These are phyloP conservation scores for Calonectria fujianensis DNA, from an alignment of 2,329 filamentous ascomycete species.

Conservation along the genomic window DNA sequence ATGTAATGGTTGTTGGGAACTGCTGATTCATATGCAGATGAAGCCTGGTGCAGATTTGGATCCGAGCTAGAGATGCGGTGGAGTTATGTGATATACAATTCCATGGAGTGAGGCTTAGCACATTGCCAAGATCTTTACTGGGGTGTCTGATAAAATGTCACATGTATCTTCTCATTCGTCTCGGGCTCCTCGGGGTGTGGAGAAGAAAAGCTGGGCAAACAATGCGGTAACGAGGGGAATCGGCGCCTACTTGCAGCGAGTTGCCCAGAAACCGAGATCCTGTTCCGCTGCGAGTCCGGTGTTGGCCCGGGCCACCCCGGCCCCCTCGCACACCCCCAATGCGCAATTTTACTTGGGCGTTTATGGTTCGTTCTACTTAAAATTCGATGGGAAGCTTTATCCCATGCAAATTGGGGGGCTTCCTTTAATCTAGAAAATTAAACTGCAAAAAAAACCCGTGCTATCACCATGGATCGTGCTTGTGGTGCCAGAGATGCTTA, in stretches of 20 bases:
- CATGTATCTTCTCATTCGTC: slow-evolving; percentile 15
- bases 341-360: slow-evolving; percentile 25
- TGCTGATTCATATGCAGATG: slow-evolving; percentile 13
- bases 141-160: slow-evolving; percentile 5
- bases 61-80: background rate
- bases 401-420: slow-evolving; percentile 6
- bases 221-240: background rate
- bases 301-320: slow-evolving; percentile 6
- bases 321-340: background rate
- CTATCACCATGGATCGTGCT: background rate
- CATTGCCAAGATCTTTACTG: background rate
- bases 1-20: background rate
- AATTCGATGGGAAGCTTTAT: slow-evolving; percentile 19
- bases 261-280: slow-evolving; percentile 15
- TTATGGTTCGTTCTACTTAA: slow-evolving; percentile 25
- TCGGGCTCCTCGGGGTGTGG: slow-evolving; percentile 14
- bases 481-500: background rate
- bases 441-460: slow-evolving; percentile 1
- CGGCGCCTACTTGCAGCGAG: background rate
- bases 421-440: slow-evolving; percentile 27
- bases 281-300: background rate
- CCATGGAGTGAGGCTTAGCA: slow-evolving; percentile 15
- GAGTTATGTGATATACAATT: slow-evolving; percentile 24
- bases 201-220: background rate
- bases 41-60: slow-evolving; percentile 7